phyloP scores from a whole-genome alignment of 2,329 filamentous ascomycete genomes.

The Hymenotorrendiella dingleyae region DNA sequence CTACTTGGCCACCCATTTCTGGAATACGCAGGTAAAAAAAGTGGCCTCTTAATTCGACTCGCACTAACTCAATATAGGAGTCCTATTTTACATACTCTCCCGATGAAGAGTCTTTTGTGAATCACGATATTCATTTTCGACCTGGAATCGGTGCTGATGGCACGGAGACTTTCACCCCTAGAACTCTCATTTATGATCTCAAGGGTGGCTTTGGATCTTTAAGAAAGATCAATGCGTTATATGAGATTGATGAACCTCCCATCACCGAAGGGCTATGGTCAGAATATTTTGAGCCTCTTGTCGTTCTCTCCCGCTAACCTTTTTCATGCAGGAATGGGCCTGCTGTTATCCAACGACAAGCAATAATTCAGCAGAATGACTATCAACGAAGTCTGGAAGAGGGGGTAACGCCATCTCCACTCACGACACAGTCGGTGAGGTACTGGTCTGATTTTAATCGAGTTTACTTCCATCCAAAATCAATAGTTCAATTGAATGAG shows the following conservation, averaged over 20 bases:
- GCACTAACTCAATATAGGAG: slow-evolving; percentile 70
- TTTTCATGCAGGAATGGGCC: slow-evolving; percentile 52
- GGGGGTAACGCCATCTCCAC: slow-evolving; percentile 55
- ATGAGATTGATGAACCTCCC: slow-evolving; percentile 39
- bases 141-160: slow-evolving; percentile 77
- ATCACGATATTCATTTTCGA: slow-evolving; percentile 86
- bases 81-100: slow-evolving; percentile 89
- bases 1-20: slow-evolving; percentile 92
- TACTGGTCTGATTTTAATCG: slow-evolving; percentile 97
- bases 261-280: slow-evolving; percentile 35
- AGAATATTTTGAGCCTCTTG: slow-evolving; percentile 12
- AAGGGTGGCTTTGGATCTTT: slow-evolving; percentile 90
- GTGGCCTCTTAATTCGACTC: too few species aligned
- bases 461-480: slow-evolving; percentile 86
- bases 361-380: slow-evolving; percentile 60
- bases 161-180: slow-evolving; percentile 83
- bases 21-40: slow-evolving; percentile 74
- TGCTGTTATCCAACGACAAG: slow-evolving; percentile 62
- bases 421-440: slow-evolving; percentile 67
- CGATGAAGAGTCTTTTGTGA: slow-evolving; percentile 59
- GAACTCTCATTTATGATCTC: slow-evolving; percentile 89
- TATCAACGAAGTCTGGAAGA: slow-evolving; percentile 78
- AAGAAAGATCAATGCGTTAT: slow-evolving; percentile 81
- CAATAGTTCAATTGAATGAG: slow-evolving; percentile 80
- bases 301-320: slow-evolving; percentile 4